A percentile compares a stretch with the other conserved stretches of the same genome.
Evolutionary conservation across 1,139 yeast genomes (phyloP).

Genomic region (Geotrichum europaeum): DNA sequence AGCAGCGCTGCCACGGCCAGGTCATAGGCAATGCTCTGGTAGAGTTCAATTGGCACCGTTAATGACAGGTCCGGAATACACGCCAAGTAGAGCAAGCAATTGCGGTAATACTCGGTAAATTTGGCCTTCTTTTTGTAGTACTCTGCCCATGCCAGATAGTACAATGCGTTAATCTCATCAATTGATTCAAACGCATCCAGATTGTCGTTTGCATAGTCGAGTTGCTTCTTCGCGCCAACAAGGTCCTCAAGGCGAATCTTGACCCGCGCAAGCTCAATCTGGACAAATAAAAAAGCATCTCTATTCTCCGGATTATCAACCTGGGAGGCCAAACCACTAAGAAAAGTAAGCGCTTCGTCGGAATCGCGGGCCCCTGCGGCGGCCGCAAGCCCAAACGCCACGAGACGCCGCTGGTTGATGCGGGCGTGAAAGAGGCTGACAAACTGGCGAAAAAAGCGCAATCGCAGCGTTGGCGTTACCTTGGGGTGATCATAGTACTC

Average conservation of each 20-base stretch:
- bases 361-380: slow-evolving; percentile 44
- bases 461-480: slow-evolving; percentile 47
- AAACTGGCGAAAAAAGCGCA: slow-evolving; percentile 67
- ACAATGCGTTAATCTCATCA: slow-evolving; percentile 75
- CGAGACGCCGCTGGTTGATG: slow-evolving; percentile 72
- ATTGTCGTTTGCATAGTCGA: slow-evolving; percentile 55
- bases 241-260: slow-evolving; percentile 53
- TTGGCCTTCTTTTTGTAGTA: slow-evolving; percentile 69
- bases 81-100: slow-evolving; percentile 56
- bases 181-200: slow-evolving; percentile 58
- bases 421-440: slow-evolving; percentile 60
- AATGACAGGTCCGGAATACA: slow-evolving; percentile 42
- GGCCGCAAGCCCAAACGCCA: slow-evolving; percentile 64
- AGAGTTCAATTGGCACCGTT: slow-evolving; percentile 47
- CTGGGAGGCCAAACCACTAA: slow-evolving; percentile 46
- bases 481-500: slow-evolving; percentile 52
- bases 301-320: slow-evolving; percentile 42
- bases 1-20: slow-evolving; percentile 80
- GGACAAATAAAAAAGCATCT: slow-evolving; percentile 57
- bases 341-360: slow-evolving; percentile 51
- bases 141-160: slow-evolving; percentile 73
- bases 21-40: slow-evolving; percentile 64
- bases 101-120: slow-evolving; percentile 72
- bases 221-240: slow-evolving; percentile 59
- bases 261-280: slow-evolving; percentile 72